phyloP scores from a whole-genome alignment of 2,329 filamentous ascomycete species.

The Fusarium sambucinum region DNA sequence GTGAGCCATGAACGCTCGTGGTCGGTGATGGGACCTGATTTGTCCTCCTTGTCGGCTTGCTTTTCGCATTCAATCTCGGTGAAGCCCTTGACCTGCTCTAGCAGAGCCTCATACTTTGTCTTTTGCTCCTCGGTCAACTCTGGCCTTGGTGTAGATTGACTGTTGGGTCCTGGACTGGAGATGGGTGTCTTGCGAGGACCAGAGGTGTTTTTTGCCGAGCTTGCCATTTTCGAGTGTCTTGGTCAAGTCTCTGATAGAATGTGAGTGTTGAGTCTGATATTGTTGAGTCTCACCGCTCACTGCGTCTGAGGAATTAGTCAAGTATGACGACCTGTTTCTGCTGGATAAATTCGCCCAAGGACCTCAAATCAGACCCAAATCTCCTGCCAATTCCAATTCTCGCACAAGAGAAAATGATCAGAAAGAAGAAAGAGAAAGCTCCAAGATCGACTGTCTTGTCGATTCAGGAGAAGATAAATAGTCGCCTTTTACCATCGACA shows the following conservation, averaged over 20 bases:
- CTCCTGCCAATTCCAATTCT: neutral
- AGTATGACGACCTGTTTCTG: constrained; percentile 12
- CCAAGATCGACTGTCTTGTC: constrained; percentile 5
- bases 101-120: constrained; percentile 82
- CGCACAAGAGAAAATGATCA: neutral
- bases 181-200: constrained; percentile 67
- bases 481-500: constrained; percentile 11
- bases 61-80: constrained; percentile 70
- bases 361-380: neutral
- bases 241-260: constrained; percentile 1
- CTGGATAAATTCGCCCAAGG: neutral
- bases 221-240: constrained; percentile 36
- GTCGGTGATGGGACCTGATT: constrained; percentile 76
- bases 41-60: constrained; percentile 59
- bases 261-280: constrained; percentile 6
- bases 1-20: constrained; percentile 91
- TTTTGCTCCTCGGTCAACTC: constrained; percentile 81
- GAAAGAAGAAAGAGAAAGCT: neutral
- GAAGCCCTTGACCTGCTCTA: constrained; percentile 78
- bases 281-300: constrained; percentile 41
- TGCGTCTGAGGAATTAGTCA: constrained; percentile 19
- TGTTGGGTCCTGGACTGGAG: constrained; percentile 65
- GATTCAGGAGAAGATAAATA: constrained; percentile 36
- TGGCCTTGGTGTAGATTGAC: constrained; percentile 67
- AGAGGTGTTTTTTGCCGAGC: constrained; percentile 34